Conservation (phyloP, 2,329 filamentous ascomycete species). For the Exophiala mesophila region DNA sequence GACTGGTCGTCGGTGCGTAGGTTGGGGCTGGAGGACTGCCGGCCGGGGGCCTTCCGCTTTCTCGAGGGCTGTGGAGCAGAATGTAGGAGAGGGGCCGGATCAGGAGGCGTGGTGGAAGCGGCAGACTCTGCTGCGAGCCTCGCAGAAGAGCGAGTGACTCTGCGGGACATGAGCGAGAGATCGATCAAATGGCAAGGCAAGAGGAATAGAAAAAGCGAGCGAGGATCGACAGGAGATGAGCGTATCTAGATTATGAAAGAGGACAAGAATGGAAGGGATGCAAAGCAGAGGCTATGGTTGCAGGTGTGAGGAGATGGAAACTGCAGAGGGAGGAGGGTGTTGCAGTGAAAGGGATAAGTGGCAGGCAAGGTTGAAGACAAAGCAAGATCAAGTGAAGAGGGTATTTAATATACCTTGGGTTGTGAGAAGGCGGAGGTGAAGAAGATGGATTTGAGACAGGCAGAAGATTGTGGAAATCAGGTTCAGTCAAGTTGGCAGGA, state of each 20-base stretch:
- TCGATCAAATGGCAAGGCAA: conserved; percentile 24
- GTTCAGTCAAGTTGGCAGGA: not conserved
- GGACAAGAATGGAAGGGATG: conserved; percentile 7
- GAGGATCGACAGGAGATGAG: not conserved
- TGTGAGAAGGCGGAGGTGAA: conserved; percentile 20
- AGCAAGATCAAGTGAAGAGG: conserved; percentile 12
- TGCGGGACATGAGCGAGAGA: conserved; percentile 81
- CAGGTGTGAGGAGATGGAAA: conserved; percentile 7
- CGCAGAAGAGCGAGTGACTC: conserved; percentile 92
- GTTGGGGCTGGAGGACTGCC: conserved; percentile 47
- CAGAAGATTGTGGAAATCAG: conserved; percentile 23
- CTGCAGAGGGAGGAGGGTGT: conserved; percentile 5
- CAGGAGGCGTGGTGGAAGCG: conserved; percentile 34
- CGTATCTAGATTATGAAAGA: not conserved
- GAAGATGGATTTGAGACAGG: conserved; percentile 30
- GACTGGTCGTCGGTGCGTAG: conserved; percentile 28
- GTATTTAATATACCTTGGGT: conserved; percentile 18
- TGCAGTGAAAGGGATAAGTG: conserved; percentile 9
- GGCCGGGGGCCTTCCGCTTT: conserved; percentile 69
- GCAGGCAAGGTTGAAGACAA: conserved; percentile 10
- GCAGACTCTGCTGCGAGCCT: conserved; percentile 70
- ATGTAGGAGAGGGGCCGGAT: conserved; percentile 22
- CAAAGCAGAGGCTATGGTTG: conserved; percentile 4
- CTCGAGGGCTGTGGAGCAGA: conserved; percentile 38
- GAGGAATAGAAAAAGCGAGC: conserved; percentile 11